These are phyloP conservation scores for Sclerotinia trifoliorum DNA, from an alignment of 2,329 filamentous ascomycete species.

Conservation along the genomic window DNA sequence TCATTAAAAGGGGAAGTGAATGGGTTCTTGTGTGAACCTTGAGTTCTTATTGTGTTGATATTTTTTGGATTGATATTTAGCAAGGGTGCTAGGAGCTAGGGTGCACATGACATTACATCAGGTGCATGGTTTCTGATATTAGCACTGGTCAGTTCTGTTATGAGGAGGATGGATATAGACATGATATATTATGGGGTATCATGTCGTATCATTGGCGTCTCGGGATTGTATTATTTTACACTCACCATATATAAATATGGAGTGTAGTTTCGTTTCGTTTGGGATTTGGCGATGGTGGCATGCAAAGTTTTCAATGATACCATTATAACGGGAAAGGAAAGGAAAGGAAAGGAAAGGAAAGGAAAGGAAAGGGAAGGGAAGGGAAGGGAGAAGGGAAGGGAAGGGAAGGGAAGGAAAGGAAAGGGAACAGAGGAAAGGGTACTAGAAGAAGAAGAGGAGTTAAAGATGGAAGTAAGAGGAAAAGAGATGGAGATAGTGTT, in stretches of 20 bases:
- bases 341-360: neutral
- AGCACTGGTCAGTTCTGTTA: neutral
- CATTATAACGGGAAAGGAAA: neutral
- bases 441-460: neutral
- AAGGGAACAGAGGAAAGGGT: neutral
- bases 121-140: neutral
- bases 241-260: neutral
- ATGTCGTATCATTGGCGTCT: constrained; percentile 6
- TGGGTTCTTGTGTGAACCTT: constrained; percentile 64
- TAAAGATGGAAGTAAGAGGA: too few species aligned
- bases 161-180: neutral
- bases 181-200: constrained; percentile 4
- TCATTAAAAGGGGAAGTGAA: constrained; percentile 92
- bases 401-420: neutral
- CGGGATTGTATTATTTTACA: neutral
- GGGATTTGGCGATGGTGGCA: constrained; percentile 10
- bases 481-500: neutral
- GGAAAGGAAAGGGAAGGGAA: neutral
- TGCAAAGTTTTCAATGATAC: constrained; percentile 11
- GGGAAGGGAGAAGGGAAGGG: neutral
- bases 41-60: neutral
- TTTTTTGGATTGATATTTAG: constrained; percentile 12
- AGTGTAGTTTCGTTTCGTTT: neutral
- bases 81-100: neutral
- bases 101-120: neutral